A percentile compares a stretch with the other conserved stretches of the same genome.
phyloP scores from a whole-genome alignment of 345 rosid species.

The Lepidium aucheri region DNA sequence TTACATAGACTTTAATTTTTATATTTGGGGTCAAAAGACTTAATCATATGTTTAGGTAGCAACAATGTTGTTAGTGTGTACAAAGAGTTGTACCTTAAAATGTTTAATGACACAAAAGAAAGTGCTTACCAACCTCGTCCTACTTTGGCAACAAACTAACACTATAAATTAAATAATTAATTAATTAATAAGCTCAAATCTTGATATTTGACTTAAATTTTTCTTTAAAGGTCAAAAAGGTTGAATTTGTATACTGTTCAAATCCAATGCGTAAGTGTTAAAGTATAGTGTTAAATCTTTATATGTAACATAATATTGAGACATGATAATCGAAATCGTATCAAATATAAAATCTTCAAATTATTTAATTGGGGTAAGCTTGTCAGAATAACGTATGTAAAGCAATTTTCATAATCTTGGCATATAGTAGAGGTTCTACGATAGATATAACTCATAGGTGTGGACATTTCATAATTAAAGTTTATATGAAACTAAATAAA shows the following conservation, averaged over 20 bases:
- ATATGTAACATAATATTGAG: background rate
- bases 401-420: background rate
- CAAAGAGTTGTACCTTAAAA: background rate
- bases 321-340: conserved; percentile 19
- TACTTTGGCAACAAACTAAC: background rate
- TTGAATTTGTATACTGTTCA: conserved; percentile 11
- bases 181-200: background rate
- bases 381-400: conserved; percentile 7
- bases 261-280: conserved; percentile 7
- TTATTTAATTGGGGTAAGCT: background rate
- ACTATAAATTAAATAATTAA: background rate
- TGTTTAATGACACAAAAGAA: background rate
- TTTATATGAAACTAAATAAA: background rate
- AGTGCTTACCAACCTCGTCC: background rate
- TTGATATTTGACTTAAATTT: conserved; percentile 3
- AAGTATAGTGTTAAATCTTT: background rate
- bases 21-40: too few relatives aligned
- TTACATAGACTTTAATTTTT: too few relatives aligned
- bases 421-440: background rate
- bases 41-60: background rate
- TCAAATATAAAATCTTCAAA: background rate
- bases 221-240: background rate
- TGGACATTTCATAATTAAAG: background rate
- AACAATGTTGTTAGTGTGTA: background rate
- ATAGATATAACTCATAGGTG: background rate